Percentiles rank a stretch among this genome's conserved stretches.
Conservation (phyloP, 2,329 filamentous ascomycete species). For the Bipolaris sorokiniana region DNA sequence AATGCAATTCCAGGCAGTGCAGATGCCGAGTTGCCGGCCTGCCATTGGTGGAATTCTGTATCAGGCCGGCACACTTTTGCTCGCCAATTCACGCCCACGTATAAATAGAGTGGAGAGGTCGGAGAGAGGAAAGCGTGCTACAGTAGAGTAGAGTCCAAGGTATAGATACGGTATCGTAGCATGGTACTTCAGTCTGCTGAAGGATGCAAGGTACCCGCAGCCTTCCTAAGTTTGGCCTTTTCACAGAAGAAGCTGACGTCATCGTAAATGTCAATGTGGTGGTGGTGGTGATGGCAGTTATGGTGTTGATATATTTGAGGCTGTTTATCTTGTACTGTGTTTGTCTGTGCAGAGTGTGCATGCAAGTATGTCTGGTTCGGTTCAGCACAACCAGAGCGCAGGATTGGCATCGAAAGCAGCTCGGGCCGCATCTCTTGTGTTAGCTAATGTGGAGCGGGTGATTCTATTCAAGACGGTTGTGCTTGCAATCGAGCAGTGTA, state of each 20-base stretch:
- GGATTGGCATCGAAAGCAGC: too few species aligned
- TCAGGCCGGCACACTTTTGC: not conserved
- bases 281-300: not conserved
- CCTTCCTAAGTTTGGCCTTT: not conserved
- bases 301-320: not conserved
- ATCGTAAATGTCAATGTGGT: not conserved
- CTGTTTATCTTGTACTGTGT: too few species aligned
- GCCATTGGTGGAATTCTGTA: not conserved
- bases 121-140: not conserved
- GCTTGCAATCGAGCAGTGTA: not conserved
- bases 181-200: not conserved
- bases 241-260: slow-evolving; percentile 6
- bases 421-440: too few species aligned
- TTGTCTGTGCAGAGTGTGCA: too few species aligned
- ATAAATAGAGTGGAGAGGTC: not conserved
- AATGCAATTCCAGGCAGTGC: not conserved
- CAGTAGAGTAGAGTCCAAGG: not conserved
- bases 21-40: not conserved
- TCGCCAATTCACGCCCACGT: not conserved
- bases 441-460: too few species aligned
- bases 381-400: too few species aligned
- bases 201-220: slow-evolving; percentile 5
- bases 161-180: not conserved
- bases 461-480: not conserved
- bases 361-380: too few species aligned